phyloP scores from a whole-genome alignment of 208 protist genomes.

The Trypanosoma congolense region DNA sequence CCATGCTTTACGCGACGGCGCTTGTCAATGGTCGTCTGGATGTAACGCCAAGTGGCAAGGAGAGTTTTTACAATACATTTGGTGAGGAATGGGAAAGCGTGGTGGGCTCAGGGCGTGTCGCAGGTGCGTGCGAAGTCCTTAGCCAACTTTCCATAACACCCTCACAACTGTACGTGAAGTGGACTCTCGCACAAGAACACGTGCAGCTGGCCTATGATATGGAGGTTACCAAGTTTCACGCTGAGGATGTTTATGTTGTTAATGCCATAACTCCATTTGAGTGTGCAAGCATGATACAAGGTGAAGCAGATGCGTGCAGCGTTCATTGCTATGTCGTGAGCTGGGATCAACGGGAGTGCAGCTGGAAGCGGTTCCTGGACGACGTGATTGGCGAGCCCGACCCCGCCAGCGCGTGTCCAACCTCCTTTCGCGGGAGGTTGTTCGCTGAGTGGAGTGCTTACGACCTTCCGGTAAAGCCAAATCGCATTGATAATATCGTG shows the following conservation, averaged over 20 bases:
- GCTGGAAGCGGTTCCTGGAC: slow-evolving; percentile 43
- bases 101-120: slow-evolving; percentile 25
- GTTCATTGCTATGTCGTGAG: slow-evolving; percentile 34
- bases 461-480: slow-evolving; percentile 32
- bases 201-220: slow-evolving; percentile 28
- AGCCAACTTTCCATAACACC: slow-evolving; percentile 24
- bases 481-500: slow-evolving; percentile 55
- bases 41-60: slow-evolving; percentile 17
- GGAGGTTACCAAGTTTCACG: slow-evolving; percentile 25
- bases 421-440: slow-evolving; percentile 47
- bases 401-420: slow-evolving; percentile 22
- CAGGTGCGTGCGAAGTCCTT: slow-evolving; percentile 32
- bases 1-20: slow-evolving; percentile 19
- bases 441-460: slow-evolving; percentile 33
- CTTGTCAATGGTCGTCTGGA: slow-evolving; percentile 12
- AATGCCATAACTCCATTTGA: slow-evolving; percentile 28
- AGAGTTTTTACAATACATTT: slow-evolving; percentile 22
- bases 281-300: slow-evolving; percentile 24
- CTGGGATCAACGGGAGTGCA: slow-evolving; percentile 45
- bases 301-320: slow-evolving; percentile 1
- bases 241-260: slow-evolving; percentile 28
- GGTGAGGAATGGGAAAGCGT: slow-evolving; percentile 27
- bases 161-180: slow-evolving; percentile 34
- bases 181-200: slow-evolving; percentile 19
- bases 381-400: slow-evolving; percentile 55